Percentiles rank a stretch among this genome's conserved stretches.
phyloP scores from a whole-genome alignment of 1,284 basidiomycete genomes.

The Gymnopus androsaceus region DNA sequence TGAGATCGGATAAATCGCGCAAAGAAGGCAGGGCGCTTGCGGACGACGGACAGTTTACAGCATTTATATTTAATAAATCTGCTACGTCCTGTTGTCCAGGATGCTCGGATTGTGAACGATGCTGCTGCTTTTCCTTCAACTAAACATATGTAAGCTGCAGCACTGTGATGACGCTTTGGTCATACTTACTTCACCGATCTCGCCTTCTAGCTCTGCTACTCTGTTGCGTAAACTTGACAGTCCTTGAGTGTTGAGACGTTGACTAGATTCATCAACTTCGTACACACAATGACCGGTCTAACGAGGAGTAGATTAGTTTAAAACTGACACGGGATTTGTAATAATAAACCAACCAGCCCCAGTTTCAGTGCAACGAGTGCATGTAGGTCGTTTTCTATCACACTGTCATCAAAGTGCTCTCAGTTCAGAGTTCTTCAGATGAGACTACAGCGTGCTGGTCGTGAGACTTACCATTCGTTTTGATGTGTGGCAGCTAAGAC shows the following conservation, averaged over 20 bases:
- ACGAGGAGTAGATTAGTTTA: conserved; percentile 9
- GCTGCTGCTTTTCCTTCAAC: conserved; percentile 74
- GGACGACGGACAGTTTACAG: not conserved
- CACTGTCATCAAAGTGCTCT: conserved; percentile 46
- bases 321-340: not conserved
- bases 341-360: conserved; percentile 52
- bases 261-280: conserved; percentile 76
- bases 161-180: too few species aligned
- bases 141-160: too few species aligned
- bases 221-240: conserved; percentile 67
- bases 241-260: conserved; percentile 53
- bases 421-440: too few species aligned
- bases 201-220: conserved; percentile 81
- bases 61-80: not conserved
- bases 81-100: not conserved
- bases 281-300: conserved; percentile 84
- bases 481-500: conserved; percentile 47
- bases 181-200: conserved; percentile 70
- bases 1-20: not conserved
- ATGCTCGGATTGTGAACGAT: conserved; percentile 55
- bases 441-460: conserved; percentile 9
- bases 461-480: conserved; percentile 76
- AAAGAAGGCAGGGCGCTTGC: too few species aligned
- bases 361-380: conserved; percentile 74
- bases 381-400: conserved; percentile 68